Percentiles rank a stretch among this genome's conserved stretches.
These are phyloP conservation scores for Amoeboaphelidium protococcarum DNA, from an alignment of 371 early-diverging fungal species.

Conservation along the genomic window DNA sequence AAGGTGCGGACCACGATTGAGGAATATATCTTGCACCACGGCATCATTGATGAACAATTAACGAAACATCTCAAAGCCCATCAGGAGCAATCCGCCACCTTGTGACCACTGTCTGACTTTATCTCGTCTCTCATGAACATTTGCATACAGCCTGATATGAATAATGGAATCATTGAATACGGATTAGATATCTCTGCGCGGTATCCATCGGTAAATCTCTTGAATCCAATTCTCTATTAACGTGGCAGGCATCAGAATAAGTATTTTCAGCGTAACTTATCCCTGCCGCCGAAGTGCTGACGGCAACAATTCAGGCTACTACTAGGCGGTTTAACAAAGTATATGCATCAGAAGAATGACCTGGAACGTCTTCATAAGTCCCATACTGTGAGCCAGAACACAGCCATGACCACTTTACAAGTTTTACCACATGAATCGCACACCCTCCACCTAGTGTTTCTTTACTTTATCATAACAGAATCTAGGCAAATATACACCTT, in stretches of 20 bases:
- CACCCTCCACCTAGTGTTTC: no score
- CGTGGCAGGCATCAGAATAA: neutral
- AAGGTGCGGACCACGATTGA: conserved; percentile 4
- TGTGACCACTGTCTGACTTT: neutral
- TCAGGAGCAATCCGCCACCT: neutral
- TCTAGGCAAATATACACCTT: no score
- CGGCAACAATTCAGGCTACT: neutral
- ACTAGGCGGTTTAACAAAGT: neutral
- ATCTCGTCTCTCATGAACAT: neutral
- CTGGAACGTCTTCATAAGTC: conserved; percentile 14
- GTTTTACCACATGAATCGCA: no score
- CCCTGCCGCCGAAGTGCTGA: neutral
- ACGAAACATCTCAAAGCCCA: neutral
- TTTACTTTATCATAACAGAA: no score
- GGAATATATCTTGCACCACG: neutral
- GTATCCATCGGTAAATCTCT: neutral
- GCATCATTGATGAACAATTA: neutral
- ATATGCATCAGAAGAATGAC: conserved; percentile 1
- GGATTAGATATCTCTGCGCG: neutral
- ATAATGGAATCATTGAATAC: neutral
- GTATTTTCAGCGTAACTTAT: neutral
- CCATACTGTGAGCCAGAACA: conserved; percentile 22
- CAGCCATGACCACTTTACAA: conserved; percentile 3
- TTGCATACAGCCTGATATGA: neutral
- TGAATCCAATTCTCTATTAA: neutral